Conservation (phyloP, 176 grass and related monocot genomes). For the Areca catechu region DNA sequence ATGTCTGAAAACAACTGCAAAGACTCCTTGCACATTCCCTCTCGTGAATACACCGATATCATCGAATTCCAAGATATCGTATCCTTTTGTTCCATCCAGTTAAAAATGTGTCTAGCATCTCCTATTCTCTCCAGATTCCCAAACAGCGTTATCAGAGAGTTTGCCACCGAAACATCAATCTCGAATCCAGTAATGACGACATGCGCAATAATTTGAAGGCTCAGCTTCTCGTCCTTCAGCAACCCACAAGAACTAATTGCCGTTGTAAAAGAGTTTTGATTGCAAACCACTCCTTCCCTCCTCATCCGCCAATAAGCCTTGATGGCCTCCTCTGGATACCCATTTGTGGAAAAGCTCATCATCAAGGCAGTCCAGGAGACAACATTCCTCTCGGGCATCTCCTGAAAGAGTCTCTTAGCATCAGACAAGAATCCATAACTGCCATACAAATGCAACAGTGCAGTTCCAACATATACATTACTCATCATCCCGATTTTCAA, state of each 20-base stretch:
- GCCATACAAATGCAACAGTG: conserved; percentile 64
- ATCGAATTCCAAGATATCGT: conserved; percentile 72
- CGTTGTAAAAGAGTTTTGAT: conserved; percentile 45
- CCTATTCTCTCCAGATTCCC: conserved; percentile 39
- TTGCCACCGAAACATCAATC: conserved; percentile 41
- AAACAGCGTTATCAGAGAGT: conserved; percentile 67
- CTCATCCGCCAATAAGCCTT: conserved; percentile 46
- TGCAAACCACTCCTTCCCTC: conserved; percentile 44
- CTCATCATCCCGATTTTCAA: conserved; percentile 41
- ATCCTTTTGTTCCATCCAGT: conserved; percentile 31
- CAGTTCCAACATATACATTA: conserved; percentile 58
- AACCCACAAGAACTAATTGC: conserved; percentile 46
- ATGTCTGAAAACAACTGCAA: conserved; percentile 42
- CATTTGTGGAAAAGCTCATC: conserved; percentile 43
- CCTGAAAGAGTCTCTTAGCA: conserved; percentile 37
- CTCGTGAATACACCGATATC: conserved; percentile 46
- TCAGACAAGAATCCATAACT: conserved; percentile 23
- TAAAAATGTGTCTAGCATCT: conserved; percentile 45
- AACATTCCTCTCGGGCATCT: conserved; percentile 51
- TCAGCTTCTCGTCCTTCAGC: conserved; percentile 31
- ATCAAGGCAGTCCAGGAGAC: conserved; percentile 73
- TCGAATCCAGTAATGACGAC: conserved; percentile 43
- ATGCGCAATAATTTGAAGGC: conserved; percentile 62
- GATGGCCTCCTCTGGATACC: conserved; percentile 29
- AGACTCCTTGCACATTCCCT: conserved; percentile 31